Conservation (phyloP, 768 basidiomycete genomes). For the Boletellus sp. region DNA sequence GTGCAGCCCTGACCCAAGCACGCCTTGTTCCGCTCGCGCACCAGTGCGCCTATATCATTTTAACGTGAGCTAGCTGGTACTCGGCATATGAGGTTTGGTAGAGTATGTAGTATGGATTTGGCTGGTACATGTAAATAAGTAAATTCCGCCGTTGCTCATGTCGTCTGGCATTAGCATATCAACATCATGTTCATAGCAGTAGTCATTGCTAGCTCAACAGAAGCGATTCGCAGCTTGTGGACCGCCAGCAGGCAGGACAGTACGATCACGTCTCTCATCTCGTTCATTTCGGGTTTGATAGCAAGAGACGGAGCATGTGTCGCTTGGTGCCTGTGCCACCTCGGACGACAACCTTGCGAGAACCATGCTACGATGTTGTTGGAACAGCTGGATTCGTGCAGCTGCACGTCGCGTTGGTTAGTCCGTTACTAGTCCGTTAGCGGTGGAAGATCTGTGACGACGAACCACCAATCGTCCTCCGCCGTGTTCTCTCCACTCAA, state of each 20-base stretch:
- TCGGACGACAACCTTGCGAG: background rate
- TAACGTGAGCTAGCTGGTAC: too few relatives aligned
- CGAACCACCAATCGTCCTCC: slow-evolving; percentile 14
- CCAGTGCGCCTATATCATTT: too few relatives aligned
- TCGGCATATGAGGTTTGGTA: too few relatives aligned
- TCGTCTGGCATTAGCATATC: too few relatives aligned
- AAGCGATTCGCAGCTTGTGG: slow-evolving; percentile 4
- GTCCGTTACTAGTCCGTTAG: too few relatives aligned
- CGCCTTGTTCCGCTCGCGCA: too few relatives aligned
- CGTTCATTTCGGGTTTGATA: slow-evolving; percentile 11
- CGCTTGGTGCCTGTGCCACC: background rate
- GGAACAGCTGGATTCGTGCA: slow-evolving; percentile 8
- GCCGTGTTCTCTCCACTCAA: slow-evolving; percentile 9
- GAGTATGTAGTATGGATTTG: too few relatives aligned
- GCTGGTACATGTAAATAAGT: too few relatives aligned
- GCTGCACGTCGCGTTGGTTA: background rate
- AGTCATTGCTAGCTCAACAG: background rate
- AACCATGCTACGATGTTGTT: slow-evolving; percentile 10
- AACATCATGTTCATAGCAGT: background rate
- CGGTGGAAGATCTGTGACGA: background rate
- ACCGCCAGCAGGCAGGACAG: slow-evolving; percentile 20
- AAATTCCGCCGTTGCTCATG: too few relatives aligned
- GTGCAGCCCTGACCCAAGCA: too few relatives aligned
- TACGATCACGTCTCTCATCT: slow-evolving; percentile 15
- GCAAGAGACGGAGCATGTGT: slow-evolving; percentile 4